Percentiles rank a stretch among this genome's conserved stretches.
phyloP scores from a whole-genome alignment of 2,329 filamentous ascomycete genomes.

The Fusarium mundagurra region DNA sequence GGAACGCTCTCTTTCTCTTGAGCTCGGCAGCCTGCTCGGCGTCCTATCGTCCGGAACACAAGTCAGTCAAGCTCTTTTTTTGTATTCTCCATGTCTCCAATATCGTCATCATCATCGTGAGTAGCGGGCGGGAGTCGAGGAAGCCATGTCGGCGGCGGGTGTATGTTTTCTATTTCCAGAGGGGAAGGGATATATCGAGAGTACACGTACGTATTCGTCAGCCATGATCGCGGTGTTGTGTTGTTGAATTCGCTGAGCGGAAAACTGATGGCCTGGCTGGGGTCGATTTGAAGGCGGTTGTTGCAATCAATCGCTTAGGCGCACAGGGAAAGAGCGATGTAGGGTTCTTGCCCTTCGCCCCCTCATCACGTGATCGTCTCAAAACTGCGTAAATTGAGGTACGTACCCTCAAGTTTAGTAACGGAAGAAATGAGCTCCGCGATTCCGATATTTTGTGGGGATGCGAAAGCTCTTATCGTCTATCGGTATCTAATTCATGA shows the following conservation, averaged over 20 bases:
- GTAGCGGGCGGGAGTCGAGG: slow-evolving; percentile 26
- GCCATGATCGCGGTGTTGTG: slow-evolving; percentile 74
- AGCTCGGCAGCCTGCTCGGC: slow-evolving; percentile 98
- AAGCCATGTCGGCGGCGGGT: slow-evolving; percentile 34
- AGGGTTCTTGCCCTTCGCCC: slow-evolving; percentile 53
- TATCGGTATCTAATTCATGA: no score
- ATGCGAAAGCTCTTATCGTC: not conserved
- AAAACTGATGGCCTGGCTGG: slow-evolving; percentile 53
- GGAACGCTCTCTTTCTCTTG: slow-evolving; percentile 99
- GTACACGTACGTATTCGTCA: slow-evolving; percentile 86
- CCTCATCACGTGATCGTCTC: not conserved
- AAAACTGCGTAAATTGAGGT: not conserved
- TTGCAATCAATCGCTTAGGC: slow-evolving; percentile 17
- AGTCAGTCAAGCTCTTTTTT: slow-evolving; percentile 44
- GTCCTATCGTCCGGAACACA: slow-evolving; percentile 68
- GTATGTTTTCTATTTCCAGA: slow-evolving; percentile 3
- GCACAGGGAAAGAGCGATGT: slow-evolving; percentile 26
- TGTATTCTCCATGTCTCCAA: slow-evolving; percentile 3
- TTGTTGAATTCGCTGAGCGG: slow-evolving; percentile 57
- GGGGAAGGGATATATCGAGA: slow-evolving; percentile 30
- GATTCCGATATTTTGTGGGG: slow-evolving; percentile 5
- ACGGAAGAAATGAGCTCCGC: slow-evolving; percentile 14
- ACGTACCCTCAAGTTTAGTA: not conserved
- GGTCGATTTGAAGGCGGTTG: slow-evolving; percentile 46
- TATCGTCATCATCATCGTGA: not conserved